These are phyloP conservation scores for Microsporum ferrugineum DNA, from an alignment of 2,329 filamentous ascomycete species.

Conservation along the genomic window DNA sequence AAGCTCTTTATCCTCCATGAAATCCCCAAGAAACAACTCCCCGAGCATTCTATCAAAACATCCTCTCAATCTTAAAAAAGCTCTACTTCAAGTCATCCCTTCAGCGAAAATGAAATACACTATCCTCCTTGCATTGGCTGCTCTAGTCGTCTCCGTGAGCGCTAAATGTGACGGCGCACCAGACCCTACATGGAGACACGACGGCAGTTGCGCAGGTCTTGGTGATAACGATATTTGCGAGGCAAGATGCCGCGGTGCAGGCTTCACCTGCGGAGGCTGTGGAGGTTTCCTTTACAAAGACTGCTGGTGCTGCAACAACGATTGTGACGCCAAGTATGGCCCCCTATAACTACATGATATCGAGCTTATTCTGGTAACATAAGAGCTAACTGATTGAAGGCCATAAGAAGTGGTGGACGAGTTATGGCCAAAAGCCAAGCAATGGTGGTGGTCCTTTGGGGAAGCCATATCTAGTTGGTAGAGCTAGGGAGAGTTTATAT, in stretches of 20 bases:
- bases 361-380: no score
- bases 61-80: not conserved
- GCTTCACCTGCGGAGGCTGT: conserved; percentile 1
- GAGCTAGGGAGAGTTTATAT: no score
- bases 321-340: not conserved
- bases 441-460: no score
- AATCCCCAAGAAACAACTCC: no score
- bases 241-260: not conserved
- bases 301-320: conserved; percentile 5
- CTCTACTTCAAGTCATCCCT: not conserved
- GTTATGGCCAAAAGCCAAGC: no score
- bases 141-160: not conserved
- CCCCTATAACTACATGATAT: not conserved
- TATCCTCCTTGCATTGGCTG: not conserved
- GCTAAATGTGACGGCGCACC: not conserved
- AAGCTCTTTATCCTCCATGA: no score
- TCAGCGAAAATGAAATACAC: not conserved
- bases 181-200: conserved; percentile 3
- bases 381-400: no score
- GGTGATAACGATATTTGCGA: not conserved
- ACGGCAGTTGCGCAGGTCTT: not conserved
- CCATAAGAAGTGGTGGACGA: no score
- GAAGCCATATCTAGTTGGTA: no score
- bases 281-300: not conserved
- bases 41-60: not conserved